Percentiles rank a stretch among this genome's conserved stretches.
Conservation (phyloP, 2,329 filamentous ascomycete species). For the Trichothecium roseum region DNA sequence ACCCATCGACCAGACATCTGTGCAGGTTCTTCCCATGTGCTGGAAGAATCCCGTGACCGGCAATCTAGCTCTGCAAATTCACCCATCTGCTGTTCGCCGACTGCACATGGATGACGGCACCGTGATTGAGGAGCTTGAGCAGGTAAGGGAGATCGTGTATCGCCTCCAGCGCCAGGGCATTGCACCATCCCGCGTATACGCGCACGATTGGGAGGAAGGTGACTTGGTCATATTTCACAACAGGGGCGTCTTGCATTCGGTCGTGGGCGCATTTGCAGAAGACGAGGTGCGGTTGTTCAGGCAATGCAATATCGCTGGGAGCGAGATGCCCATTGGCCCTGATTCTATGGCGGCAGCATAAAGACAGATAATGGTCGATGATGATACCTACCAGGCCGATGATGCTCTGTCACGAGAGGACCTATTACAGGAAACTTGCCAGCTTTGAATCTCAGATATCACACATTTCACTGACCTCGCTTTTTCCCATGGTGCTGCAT, state of each 20-base stretch:
- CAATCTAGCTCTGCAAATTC: conserved; percentile 59
- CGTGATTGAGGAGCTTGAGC: conserved; percentile 56
- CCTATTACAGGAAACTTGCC: too few species aligned
- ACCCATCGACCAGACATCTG: conserved; percentile 51
- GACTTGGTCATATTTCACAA: conserved; percentile 75
- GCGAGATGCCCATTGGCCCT: conserved; percentile 43
- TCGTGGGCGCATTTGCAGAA: conserved; percentile 63
- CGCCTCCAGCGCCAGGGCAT: conserved; percentile 63
- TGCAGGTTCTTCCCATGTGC: conserved; percentile 64
- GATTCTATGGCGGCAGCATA: neutral
- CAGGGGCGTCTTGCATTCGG: conserved; percentile 62
- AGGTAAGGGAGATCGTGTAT: conserved; percentile 59
- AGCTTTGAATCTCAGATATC: too few species aligned
- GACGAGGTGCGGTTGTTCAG: conserved; percentile 67
- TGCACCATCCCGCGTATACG: conserved; percentile 55
- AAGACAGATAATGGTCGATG: too few species aligned
- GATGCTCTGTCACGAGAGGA: too few species aligned
- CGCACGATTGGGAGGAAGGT: conserved; percentile 68
- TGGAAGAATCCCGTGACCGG: conserved; percentile 69
- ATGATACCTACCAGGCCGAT: too few species aligned
- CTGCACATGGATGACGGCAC: conserved; percentile 57
- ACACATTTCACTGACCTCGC: too few species aligned
- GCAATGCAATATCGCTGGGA: conserved; percentile 71
- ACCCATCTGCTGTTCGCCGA: conserved; percentile 60
- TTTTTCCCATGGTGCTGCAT: too few species aligned